Evolutionary conservation across 345 rosid genomes (phyloP), one percentile per base, ranked within the genome.

Genomic region (Hevea brasiliensis): DNA sequence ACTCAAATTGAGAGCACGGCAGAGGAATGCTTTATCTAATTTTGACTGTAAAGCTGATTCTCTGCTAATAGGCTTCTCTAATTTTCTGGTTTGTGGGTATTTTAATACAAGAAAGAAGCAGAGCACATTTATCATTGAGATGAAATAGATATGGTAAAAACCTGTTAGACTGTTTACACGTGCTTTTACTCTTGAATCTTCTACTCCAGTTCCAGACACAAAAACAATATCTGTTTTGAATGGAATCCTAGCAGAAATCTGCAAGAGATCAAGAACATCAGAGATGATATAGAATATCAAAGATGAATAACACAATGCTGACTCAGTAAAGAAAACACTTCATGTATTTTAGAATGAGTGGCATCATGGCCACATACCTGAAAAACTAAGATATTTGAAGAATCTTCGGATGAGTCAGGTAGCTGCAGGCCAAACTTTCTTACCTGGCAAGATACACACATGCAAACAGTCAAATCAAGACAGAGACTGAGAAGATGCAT

Each of bases 91-190:
- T n/a, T n/a, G n/a, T n/a, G n/a, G n/a, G 13, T 60, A 57, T 54
- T 23, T 45, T 58, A 56, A 47, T 23, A 74, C 67, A 48, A 59
- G 23, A 64, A 29, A 32, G 24, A 47, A 56, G 68, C 54, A 45
- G 71, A 65, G 1, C 10, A 24, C 26, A 58, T 66, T 48, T 67
- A 70, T 67, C 32, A 67, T 37, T 20, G 67, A 71, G 56, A 51
- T 59, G 32, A 54, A 56, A 65, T 41, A 55, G 61, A 71, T 65
- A 73, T 27, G 55, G n/a, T 58, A 74, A 71, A 73, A 74, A 93
- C 98, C 98, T 88, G 92, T 84, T 62, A 94, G 91, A 78, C 77
- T 87, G 81, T 70, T 67, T 55, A 88, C 44, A 68, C 97, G 92
- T 68, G 85, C 85, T 73, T 92, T 87, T 59, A 77, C 79, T 61